A percentile compares a stretch with the other conserved stretches of the same genome.
These are phyloP conservation scores for Hydnomerulius pinastri DNA, from an alignment of 768 basidiomycete genomes.

Conservation along the genomic window DNA sequence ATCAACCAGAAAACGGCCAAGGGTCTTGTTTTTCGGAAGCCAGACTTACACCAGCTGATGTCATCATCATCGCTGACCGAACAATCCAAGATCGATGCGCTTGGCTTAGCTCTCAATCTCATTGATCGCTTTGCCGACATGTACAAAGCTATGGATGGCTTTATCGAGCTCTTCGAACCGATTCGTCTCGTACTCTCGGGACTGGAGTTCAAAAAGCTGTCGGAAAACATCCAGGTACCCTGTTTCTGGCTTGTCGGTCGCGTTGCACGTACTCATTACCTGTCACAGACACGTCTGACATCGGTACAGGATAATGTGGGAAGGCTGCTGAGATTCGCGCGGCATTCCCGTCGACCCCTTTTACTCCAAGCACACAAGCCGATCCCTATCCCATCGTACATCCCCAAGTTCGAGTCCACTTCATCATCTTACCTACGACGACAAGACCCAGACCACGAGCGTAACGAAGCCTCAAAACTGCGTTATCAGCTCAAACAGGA, in stretches of 20 bases:
- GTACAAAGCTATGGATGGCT: conserved; percentile 78
- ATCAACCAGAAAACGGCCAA: conserved; percentile 43
- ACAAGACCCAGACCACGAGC: conserved; percentile 91
- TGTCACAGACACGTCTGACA: conserved; percentile 49
- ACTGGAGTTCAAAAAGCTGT: conserved; percentile 47
- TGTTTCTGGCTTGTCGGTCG: conserved; percentile 1
- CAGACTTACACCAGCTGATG: conserved; percentile 50
- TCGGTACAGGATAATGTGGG: conserved; percentile 50
- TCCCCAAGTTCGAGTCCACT: conserved; percentile 87
- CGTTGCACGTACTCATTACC: conserved; percentile 13
- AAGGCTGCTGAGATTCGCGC: conserved; percentile 73
- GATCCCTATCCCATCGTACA: conserved; percentile 90
- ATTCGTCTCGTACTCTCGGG: conserved; percentile 57
- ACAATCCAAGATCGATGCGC: conserved; percentile 73
- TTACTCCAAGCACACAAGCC: conserved; percentile 91
- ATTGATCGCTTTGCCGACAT: conserved; percentile 69
- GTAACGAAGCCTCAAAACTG: conserved; percentile 84
- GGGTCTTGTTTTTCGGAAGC: conserved; percentile 40
- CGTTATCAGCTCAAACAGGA: conserved; percentile 92
- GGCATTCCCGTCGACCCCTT: conserved; percentile 74
- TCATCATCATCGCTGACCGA: conserved; percentile 36
- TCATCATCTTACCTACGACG: conserved; percentile 74
- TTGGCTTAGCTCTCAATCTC: conserved; percentile 63
- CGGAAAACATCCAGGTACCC: conserved; percentile 58
- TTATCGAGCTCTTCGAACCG: conserved; percentile 84